Base-by-base conservation (phyloP, 495 filamentous ascomycete genomes). In the Trypethelium eluteriae region DNA sequence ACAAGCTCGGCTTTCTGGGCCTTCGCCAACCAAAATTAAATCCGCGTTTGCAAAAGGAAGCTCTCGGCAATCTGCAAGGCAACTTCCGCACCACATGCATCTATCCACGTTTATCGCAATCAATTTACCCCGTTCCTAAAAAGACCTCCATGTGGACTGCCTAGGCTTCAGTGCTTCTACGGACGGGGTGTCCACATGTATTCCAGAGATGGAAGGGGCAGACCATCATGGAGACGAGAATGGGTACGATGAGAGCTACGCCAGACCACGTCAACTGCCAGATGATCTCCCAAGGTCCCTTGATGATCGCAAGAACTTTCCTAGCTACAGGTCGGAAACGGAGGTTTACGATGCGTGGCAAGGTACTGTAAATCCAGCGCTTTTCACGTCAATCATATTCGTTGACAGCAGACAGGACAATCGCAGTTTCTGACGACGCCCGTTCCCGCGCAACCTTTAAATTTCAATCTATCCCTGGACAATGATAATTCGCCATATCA, bases 311-410 rank as follows among this genome's bases (percentile, higher is more conserved):
- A 85, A 87, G 74, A 85, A 82, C 68, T 82, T 89, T 36, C 83
- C 83, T 7, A 74, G 76, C 4, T 80, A 81, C 34, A 80, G 77
- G 41, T 79, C 77, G 59, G 93, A 97, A 80, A 96, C 92, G 35
- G 93, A 98, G 83, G 89, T 96, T 80, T 98, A 98, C 75, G 94
- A 98, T 83, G 95, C 90, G 67, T 98, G 94, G 94, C 92, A 96
- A 88, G 93, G 93, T 96, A 75, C 35, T 67, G 66, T 25, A 14
- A 38, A 47, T 39, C 12, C 10, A 34, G 39, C 38, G 34, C 14
- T n/a, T 34, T 16, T 63, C 12, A 4, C 32, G n/a, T 39, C 68
- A 38, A 46, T 64, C 59, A 12, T 35, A 3, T 62, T 66, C 34
- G 36, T 12, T 67, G 50, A 67, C 53, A 35, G 14, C 10, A 2